Conservation (phyloP, 805 yeast genomes). For the Ogataea pignaliae region DNA sequence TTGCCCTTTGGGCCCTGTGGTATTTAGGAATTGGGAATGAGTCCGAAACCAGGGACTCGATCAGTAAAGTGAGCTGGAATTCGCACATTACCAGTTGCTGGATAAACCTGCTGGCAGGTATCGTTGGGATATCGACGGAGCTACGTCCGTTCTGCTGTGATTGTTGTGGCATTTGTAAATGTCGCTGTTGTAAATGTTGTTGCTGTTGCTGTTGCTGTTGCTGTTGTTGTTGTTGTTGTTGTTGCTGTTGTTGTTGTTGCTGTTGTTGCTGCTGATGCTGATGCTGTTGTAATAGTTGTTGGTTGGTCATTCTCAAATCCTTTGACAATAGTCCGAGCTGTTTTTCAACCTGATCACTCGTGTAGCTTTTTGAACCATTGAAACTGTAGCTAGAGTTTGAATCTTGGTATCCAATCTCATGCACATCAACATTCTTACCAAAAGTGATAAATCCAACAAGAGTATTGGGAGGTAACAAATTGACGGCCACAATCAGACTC, state of each 20-base stretch:
- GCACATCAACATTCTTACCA: conserved; percentile 57
- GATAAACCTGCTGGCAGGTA: conserved; percentile 37
- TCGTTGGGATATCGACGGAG: conserved; percentile 16
- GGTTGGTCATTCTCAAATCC: conserved; percentile 20
- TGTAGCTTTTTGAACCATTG: conserved; percentile 53
- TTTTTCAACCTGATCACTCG: conserved; percentile 41
- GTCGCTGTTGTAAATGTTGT: too few relatives aligned
- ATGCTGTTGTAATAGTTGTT: too few relatives aligned
- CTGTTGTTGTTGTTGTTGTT: too few relatives aligned
- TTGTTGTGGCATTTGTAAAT: too few relatives aligned
- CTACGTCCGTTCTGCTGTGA: conserved; percentile 2
- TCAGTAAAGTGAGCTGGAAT: conserved; percentile 42
- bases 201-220: too few relatives aligned
- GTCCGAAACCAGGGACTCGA: conserved; percentile 47
- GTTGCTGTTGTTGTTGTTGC: too few relatives aligned
- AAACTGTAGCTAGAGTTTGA: conserved; percentile 38
- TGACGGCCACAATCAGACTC: conserved; percentile 39
- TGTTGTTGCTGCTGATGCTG: too few relatives aligned
- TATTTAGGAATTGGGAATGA: conserved; percentile 42
- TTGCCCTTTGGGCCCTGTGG: conserved; percentile 48
- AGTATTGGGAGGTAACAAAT: conserved; percentile 46
- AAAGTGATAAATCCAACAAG: conserved; percentile 54
- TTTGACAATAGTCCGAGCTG: conserved; percentile 41
- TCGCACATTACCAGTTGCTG: conserved; percentile 47
- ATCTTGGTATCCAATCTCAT: conserved; percentile 42